A percentile compares a stretch with the other conserved stretches of the same genome.
Conservation (phyloP, 139 green algal species). For the Haematococcus sp. region DNA sequence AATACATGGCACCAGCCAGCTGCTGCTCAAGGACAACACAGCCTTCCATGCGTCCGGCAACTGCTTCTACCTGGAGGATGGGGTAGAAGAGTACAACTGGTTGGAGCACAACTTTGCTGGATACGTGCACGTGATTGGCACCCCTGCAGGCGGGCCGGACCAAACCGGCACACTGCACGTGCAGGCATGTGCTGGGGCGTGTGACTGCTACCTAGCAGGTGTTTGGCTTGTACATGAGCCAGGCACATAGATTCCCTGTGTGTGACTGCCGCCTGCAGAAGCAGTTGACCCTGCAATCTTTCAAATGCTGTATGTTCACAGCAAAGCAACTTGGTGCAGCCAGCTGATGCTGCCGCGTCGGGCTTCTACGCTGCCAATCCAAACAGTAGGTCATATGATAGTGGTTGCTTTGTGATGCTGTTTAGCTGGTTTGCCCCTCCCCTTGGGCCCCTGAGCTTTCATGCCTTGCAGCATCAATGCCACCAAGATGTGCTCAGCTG, state of each 20-base stretch:
- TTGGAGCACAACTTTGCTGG: conserved; percentile 53
- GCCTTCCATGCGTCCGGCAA: conserved; percentile 48
- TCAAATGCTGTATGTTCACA: conserved; percentile 5
- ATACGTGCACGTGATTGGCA: conserved; percentile 56
- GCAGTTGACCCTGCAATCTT: too few species aligned
- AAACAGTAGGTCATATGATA: conserved; percentile 43
- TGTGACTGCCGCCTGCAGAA: too few species aligned
- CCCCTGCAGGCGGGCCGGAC: conserved; percentile 23
- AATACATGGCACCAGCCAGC: conserved; percentile 43
- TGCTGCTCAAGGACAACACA: conserved; percentile 44
- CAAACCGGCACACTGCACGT: conserved; percentile 30
- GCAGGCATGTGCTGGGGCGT: too few species aligned
- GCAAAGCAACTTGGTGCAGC: conserved; percentile 30
- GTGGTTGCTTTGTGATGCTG: too few species aligned
- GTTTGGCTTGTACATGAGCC: too few species aligned
- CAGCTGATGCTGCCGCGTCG: conserved; percentile 44
- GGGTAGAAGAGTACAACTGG: conserved; percentile 58
- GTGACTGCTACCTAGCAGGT: too few species aligned
- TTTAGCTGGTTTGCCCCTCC: too few species aligned
- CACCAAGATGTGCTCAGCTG: too few species aligned
- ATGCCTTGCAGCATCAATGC: too few species aligned
- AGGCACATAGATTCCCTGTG: too few species aligned
- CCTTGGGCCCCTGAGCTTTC: too few species aligned
- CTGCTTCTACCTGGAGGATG: conserved; percentile 34
- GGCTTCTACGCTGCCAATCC: conserved; percentile 61